A percentile compares a stretch with the other conserved stretches of the same genome.
Conservation (phyloP, 1,284 basidiomycete genomes). For the Athelia psychrophila region DNA sequence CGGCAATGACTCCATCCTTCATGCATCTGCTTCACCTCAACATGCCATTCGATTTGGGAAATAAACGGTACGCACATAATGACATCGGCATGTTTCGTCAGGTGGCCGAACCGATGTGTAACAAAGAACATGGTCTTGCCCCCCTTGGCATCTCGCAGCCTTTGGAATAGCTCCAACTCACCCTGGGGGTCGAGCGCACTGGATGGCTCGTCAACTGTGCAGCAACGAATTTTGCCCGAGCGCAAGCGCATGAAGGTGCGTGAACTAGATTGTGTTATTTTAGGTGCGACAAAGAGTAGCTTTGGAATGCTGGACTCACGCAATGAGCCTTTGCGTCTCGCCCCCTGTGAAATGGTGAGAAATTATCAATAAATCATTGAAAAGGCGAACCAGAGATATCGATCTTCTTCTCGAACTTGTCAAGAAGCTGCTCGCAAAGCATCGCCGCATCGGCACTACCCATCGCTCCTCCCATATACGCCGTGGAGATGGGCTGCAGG, state of each 20-base stretch:
- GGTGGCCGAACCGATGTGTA: constrained; percentile 32
- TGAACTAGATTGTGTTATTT: constrained; percentile 21
- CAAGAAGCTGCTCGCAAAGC: constrained; percentile 8
- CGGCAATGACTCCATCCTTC: constrained; percentile 30
- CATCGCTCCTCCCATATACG: constrained; percentile 8
- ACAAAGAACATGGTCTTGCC: constrained; percentile 37
- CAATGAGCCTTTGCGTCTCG: constrained; percentile 43
- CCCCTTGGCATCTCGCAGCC: constrained; percentile 22
- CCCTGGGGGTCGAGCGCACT: constrained; percentile 34
- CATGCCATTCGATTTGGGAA: background rate
- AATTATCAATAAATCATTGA: background rate
- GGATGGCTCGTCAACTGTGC: constrained; percentile 38
- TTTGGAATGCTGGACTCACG: constrained; percentile 31
- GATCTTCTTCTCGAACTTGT: constrained; percentile 10
- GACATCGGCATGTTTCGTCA: constrained; percentile 34
- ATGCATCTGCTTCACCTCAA: constrained; percentile 25
- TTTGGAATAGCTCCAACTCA: constrained; percentile 31
- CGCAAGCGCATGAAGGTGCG: constrained; percentile 38
- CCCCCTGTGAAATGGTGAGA: constrained; percentile 27
- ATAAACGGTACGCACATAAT: constrained; percentile 32
- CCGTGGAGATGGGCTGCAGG: constrained; percentile 31
- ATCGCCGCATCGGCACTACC: background rate
- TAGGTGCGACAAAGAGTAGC: background rate
- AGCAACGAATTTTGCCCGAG: constrained; percentile 25
- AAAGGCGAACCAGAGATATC: constrained; percentile 22